A percentile compares a stretch with the other conserved stretches of the same genome.
These are phyloP conservation scores for Alternaria tenuissima DNA, from an alignment of 2,329 filamentous ascomycete species.

Conservation along the genomic window DNA sequence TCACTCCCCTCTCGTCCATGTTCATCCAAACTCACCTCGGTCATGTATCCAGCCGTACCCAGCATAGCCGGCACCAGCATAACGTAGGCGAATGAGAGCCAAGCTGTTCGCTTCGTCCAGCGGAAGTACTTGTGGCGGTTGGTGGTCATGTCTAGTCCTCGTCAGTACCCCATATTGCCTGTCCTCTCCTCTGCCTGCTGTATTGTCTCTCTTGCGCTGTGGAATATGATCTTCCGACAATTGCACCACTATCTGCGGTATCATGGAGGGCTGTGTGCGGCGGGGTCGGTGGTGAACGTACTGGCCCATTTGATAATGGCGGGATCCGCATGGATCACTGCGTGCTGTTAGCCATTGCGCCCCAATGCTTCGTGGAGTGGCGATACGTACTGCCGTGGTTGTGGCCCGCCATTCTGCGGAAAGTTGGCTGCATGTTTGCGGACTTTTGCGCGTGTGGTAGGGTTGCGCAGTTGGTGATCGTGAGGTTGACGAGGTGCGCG, in stretches of 20 bases:
- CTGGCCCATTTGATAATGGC: constrained; percentile 64
- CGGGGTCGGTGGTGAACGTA: constrained; percentile 54
- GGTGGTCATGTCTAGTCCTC: constrained; percentile 73
- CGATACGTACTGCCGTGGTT: constrained; percentile 33
- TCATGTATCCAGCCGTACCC: constrained; percentile 77
- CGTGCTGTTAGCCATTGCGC: constrained; percentile 37
- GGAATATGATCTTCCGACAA: background rate
- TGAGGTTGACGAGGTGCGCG: constrained; percentile 21
- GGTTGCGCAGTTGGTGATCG: constrained; percentile 19
- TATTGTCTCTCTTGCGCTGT: background rate
- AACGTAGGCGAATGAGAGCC: constrained; percentile 80
- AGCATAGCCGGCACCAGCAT: constrained; percentile 75
- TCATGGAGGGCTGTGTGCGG: background rate
- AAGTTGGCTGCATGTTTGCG: constrained; percentile 19
- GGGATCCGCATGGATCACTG: constrained; percentile 63
- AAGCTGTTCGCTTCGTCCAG: constrained; percentile 86
- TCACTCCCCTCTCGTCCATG: background rate
- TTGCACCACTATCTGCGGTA: background rate
- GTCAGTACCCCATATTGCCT: constrained; percentile 17
- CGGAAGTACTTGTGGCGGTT: constrained; percentile 95
- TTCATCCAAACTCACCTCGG: constrained; percentile 74
- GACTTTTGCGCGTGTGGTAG: constrained; percentile 22
- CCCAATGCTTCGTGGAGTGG: background rate
- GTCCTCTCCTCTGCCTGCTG: background rate
- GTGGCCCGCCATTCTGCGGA: constrained; percentile 41